phyloP scores from a whole-genome alignment of 1,284 basidiomycete species.

The Trichosporon sp. region DNA sequence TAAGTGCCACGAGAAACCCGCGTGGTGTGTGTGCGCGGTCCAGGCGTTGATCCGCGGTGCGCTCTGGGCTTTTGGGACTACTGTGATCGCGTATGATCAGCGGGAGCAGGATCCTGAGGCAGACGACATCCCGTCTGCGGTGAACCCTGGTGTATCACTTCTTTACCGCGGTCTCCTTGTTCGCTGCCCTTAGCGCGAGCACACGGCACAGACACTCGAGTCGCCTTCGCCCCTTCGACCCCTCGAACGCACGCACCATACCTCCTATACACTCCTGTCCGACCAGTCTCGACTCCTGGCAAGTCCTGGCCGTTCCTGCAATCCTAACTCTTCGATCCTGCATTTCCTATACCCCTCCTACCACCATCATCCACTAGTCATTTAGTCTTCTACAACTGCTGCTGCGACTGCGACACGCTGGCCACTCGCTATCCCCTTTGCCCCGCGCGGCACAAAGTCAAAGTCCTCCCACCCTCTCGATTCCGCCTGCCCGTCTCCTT shows the following conservation, averaged over 20 bases:
- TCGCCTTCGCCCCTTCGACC: background rate
- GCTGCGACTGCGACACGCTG: background rate
- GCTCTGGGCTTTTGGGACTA: background rate
- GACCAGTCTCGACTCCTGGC: background rate
- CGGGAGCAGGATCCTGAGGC: conserved; percentile 15
- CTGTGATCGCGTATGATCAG: conserved; percentile 12
- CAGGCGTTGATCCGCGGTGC: background rate
- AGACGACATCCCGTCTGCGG: conserved; percentile 13
- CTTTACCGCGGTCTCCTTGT: background rate
- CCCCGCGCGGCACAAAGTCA: background rate
- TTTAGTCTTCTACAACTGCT: too few species aligned
- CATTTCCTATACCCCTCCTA: conserved; percentile 17
- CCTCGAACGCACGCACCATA: background rate
- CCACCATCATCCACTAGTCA: background rate
- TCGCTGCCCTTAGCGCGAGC: background rate
- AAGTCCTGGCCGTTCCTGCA: conserved; percentile 4
- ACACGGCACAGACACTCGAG: background rate
- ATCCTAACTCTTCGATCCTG: conserved; percentile 7
- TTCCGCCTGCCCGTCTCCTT: background rate
- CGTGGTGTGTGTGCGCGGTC: background rate
- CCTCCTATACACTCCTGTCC: background rate
- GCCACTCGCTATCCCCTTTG: background rate
- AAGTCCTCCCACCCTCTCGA: background rate
- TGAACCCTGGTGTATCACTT: conserved; percentile 17
- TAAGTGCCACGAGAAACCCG: background rate